Evolutionary conservation across 116 monocot genomes (phyloP).

Genomic region (Cymodocea nodosa): DNA sequence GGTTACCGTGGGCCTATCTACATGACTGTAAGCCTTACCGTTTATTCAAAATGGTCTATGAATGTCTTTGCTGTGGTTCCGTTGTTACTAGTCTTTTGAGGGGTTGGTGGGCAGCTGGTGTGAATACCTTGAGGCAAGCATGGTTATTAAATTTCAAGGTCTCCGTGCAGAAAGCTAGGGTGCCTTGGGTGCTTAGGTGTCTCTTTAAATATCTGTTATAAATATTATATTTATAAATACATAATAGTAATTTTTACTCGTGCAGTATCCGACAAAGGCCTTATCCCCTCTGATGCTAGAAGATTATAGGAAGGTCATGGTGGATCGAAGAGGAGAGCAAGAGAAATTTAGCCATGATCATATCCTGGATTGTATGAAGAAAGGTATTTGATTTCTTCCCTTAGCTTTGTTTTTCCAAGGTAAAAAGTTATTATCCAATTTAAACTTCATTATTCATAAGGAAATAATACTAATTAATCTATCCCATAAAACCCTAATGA

Average conservation of each 20-base stretch:
- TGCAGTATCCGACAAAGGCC: constrained; percentile 90
- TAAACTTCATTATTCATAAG: too few species aligned
- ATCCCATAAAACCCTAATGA: too few species aligned
- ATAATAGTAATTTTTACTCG: too few species aligned
- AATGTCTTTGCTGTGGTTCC: not conserved
- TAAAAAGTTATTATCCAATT: too few species aligned
- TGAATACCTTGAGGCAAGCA: too few species aligned
- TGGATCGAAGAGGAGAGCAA: constrained; percentile 71
- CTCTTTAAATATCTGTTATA: not conserved
- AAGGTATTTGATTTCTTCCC: constrained; percentile 24
- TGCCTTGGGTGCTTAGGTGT: not conserved
- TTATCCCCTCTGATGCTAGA: constrained; percentile 86
- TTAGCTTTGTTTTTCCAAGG: not conserved
- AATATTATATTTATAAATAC: too few species aligned
- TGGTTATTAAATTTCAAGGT: too few species aligned
- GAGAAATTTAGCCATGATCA: constrained; percentile 69
- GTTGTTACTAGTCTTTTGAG: too few species aligned
- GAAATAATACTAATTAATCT: too few species aligned
- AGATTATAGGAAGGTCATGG: constrained; percentile 81
- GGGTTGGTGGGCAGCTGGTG: too few species aligned
- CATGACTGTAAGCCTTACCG: constrained; percentile 59
- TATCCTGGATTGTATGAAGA: constrained; percentile 78
- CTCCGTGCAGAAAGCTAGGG: too few species aligned
- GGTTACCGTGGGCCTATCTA: constrained; percentile 78
- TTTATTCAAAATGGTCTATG: too few species aligned